Evolutionary conservation across 805 yeast species (phyloP).

Genomic region (Scheffersomyces amazonensis): DNA sequence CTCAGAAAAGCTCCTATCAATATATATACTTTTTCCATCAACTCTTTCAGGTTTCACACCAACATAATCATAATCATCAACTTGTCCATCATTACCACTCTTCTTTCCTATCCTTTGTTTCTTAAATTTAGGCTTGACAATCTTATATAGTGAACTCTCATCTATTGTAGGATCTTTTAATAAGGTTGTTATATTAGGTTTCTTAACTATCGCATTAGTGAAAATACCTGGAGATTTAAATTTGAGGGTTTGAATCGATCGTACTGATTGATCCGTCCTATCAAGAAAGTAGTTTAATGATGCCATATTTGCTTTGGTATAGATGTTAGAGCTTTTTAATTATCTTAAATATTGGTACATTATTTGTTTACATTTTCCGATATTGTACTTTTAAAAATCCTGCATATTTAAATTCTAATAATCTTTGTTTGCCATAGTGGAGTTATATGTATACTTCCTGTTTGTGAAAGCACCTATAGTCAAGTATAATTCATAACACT

Average conservation of each 20-base stretch:
- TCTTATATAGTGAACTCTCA: constrained; percentile 50
- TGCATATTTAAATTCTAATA: no score
- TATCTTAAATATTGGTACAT: background rate
- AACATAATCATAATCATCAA: background rate
- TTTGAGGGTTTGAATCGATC: constrained; percentile 40
- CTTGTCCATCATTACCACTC: background rate
- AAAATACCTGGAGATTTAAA: constrained; percentile 62
- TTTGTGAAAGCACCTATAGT: no score
- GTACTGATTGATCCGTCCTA: constrained; percentile 35
- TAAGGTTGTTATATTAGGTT: constrained; percentile 53
- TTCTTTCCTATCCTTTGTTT: background rate
- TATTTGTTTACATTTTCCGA: background rate
- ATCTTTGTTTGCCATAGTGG: no score
- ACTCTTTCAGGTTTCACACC: constrained; percentile 2
- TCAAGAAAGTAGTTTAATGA: constrained; percentile 22
- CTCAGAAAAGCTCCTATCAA: background rate
- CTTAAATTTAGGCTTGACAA: constrained; percentile 20
- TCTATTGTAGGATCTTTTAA: constrained; percentile 56
- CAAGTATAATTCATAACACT: no score
- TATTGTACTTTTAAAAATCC: no score
- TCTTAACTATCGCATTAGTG: constrained; percentile 56
- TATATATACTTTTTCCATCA: background rate
- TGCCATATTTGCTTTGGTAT: constrained; percentile 9
- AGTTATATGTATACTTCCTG: no score
- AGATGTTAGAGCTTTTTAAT: no score